Base-by-base conservation (phyloP, 2,329 filamentous ascomycete genomes). In the Mycosphaerella sp. region DNA sequence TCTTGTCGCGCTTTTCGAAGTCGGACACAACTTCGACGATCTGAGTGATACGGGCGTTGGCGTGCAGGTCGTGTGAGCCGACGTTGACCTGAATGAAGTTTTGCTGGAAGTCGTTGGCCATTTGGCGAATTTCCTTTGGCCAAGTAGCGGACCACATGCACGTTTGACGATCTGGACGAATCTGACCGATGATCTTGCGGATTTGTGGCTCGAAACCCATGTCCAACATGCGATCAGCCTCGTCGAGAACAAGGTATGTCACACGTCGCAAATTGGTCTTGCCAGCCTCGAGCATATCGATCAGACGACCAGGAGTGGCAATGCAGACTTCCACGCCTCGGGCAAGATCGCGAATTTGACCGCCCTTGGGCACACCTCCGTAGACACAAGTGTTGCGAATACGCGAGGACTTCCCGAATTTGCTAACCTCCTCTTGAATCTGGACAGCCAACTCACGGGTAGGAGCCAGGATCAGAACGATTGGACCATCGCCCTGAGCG, bases 141-240 rank as follows among this genome's bases (percentile, higher is more conserved):
- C 93, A 98, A 6, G 93, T 98, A 63, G 93, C 93, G 55, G 93
- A 98, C 89, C 91, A 98, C 89, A 98, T 95, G 78, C 93, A 93
- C 57, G 93, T 98, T 73, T 98, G 93, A 79, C 93, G 86, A 71
- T 98, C 93, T 48, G 93, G 93, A 63, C 93, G 89, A 73, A 97
- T 97, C 76, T 98, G 93, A 58, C 86, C 81, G 63, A 98, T 90
- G 61, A 98, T 97, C 79, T 97, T 97, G 77, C 93, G 89, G 66
- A 98, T 97, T 73, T 97, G 93, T 61, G 93, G 93, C 76, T 98
- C 93, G 75, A 98, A 97, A 82, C 93, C 93, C 93, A 98, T 98
- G 76, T 98, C 93, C 70, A 98, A 80, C 93, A 98, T 98, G 68
- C 93, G 91, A 75, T 98, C 93, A 70, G 93, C 93, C 78, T 98